Percentiles rank a stretch among this genome's conserved stretches.
Conservation (phyloP, 1,139 yeast species). For the Protomyces gravidus region DNA sequence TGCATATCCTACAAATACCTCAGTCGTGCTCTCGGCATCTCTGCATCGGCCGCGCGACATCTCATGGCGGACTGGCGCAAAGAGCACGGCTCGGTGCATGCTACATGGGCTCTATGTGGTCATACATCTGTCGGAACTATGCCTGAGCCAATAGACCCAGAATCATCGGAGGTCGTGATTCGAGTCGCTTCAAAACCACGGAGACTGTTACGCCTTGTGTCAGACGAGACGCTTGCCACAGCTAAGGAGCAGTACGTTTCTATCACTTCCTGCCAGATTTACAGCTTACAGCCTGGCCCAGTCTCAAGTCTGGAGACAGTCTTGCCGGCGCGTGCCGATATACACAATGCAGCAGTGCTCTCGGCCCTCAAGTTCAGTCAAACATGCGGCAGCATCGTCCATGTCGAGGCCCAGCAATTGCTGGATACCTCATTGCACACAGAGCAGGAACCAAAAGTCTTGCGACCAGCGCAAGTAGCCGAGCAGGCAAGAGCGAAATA, state of each 20-base stretch:
- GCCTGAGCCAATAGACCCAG: too few relatives aligned
- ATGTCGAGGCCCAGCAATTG: slow-evolving; percentile 1
- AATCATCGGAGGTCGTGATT: too few relatives aligned
- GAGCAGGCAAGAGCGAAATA: neutral
- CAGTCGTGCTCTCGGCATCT: slow-evolving; percentile 36
- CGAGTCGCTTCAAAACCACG: too few relatives aligned
- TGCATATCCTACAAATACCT: slow-evolving; percentile 38
- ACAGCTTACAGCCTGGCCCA: slow-evolving; percentile 33
- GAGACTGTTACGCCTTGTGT: slow-evolving; percentile 28
- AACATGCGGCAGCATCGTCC: slow-evolving; percentile 1
- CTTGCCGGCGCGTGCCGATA: neutral
- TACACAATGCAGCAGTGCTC: neutral
- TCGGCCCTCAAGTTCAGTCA: neutral
- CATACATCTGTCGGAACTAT: neutral
- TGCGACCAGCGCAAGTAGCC: neutral
- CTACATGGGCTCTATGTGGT: slow-evolving; percentile 34
- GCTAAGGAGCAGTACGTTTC: slow-evolving; percentile 27
- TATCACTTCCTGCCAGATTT: slow-evolving; percentile 31
- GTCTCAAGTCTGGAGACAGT: slow-evolving; percentile 15
- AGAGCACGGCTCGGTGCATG: slow-evolving; percentile 30
- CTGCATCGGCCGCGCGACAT: slow-evolving; percentile 37
- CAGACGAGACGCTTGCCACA: slow-evolving; percentile 32
- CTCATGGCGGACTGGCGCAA: slow-evolving; percentile 33
- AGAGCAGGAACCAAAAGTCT: neutral
- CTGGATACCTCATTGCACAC: neutral